Base-by-base conservation (phyloP, 1,284 basidiomycete genomes). In the Cryptococcus sp. region DNA sequence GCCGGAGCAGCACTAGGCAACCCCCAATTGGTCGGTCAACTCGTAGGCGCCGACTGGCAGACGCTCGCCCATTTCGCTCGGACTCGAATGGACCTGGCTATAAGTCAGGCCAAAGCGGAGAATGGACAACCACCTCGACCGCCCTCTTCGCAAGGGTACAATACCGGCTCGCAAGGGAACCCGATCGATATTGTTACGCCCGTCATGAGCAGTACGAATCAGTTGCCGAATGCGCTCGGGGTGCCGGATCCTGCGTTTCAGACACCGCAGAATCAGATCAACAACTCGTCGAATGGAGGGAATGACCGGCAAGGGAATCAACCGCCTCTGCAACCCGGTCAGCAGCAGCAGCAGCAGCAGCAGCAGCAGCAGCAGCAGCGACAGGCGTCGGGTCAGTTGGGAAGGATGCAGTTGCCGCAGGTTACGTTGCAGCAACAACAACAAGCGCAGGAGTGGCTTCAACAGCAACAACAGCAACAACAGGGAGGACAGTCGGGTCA, bases 151-250 rank as follows among this genome's bases (percentile, higher is more conserved):
- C 24, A 37, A 23, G 28, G 28, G 4, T 23, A 40, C 16, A 26
- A 21, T 19, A 33, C n/a, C 5, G 47, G 47, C n/a, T 24, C 39
- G 11, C 32, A 44, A 23, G 21, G 25, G 16, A 52, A 52, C 26
- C 51, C 51, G 6, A 52, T 52, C 37, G 51, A 52, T 21, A 24
- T 52, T 12, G 25, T 39, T 11, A 52, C 51, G 2, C 50, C 50
- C 3, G 21, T 28, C 14, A 16, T 49, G 25, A 36, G 25, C 9
- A 14, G 31, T 10, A 37, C 44, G 34, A 34, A 34, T 11, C 36
- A 47, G 28, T 16, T 47, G 16, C 10, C 32, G 11, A 22, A 28
- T 25, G 36, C 37, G 19, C 19, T 16, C 18, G 6, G 10, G 10
- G 22, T 25, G 12, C 24, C 40, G 16, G 23, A 47, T 19, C 37